Evolutionary conservation across 73 alveolate species (phyloP).

Genomic region (Stentor roeselii): DNA sequence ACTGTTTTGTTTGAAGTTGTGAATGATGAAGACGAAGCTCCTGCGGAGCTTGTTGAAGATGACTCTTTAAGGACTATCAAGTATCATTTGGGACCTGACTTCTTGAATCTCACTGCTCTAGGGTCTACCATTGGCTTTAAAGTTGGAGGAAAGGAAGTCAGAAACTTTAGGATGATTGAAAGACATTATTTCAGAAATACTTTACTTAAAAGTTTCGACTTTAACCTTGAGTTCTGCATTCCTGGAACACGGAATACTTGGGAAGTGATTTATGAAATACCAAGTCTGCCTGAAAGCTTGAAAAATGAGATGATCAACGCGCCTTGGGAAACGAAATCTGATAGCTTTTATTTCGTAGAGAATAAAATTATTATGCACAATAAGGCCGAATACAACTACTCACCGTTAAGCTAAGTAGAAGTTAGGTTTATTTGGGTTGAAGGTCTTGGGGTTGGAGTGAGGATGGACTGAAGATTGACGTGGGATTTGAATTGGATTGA

Average conservation of each 20-base stretch:
- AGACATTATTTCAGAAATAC: slow-evolving; percentile 89
- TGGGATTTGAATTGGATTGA: neutral
- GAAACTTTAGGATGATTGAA: slow-evolving; percentile 86
- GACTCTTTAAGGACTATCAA: slow-evolving; percentile 76
- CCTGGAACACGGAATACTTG: slow-evolving; percentile 94
- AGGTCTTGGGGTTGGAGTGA: neutral
- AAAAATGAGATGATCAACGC: slow-evolving; percentile 74
- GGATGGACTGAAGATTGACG: neutral
- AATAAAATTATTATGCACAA: slow-evolving; percentile 93
- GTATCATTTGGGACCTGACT: slow-evolving; percentile 90
- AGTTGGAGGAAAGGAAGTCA: slow-evolving; percentile 75
- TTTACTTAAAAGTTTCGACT: slow-evolving; percentile 76
- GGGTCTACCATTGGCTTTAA: slow-evolving; percentile 76
- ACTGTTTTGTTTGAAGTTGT: slow-evolving; percentile 61
- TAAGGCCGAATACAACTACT: slow-evolving; percentile 90
- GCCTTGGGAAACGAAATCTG: slow-evolving; percentile 95
- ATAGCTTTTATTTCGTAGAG: slow-evolving; percentile 94
- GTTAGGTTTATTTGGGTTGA: too few species aligned
- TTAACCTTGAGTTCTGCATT: slow-evolving; percentile 89
- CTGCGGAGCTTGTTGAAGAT: slow-evolving; percentile 37
- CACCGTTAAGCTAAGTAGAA: slow-evolving; percentile 48
- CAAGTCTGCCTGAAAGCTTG: slow-evolving; percentile 68
- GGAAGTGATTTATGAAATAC: slow-evolving; percentile 92
- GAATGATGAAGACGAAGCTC: slow-evolving; percentile 35
- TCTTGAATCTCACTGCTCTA: slow-evolving; percentile 68